Conservation (phyloP, 305 asterid genomes). For the Fraxinus albicans region DNA sequence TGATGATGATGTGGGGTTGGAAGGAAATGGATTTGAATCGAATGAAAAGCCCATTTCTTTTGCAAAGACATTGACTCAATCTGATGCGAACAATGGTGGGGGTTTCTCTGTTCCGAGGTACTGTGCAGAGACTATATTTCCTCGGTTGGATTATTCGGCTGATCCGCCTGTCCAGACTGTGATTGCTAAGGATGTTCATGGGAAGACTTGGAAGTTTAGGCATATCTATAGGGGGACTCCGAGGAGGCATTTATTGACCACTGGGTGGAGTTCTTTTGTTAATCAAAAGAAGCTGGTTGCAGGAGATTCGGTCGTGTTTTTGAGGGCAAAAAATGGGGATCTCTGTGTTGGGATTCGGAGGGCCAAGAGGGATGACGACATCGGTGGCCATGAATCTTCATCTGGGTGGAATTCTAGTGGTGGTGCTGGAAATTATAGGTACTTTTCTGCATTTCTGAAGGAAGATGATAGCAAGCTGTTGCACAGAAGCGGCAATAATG, state of each 20-base stretch:
- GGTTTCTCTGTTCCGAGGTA: conserved; percentile 75
- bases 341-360: conserved; percentile 68
- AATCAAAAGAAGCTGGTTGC: conserved; percentile 67
- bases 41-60: conserved; percentile 44
- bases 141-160: conserved; percentile 51
- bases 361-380: conserved; percentile 43
- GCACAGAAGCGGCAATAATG: conserved; percentile 31
- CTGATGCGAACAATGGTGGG: conserved; percentile 73
- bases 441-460: conserved; percentile 44
- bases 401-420: conserved; percentile 48
- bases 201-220: conserved; percentile 62
- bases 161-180: conserved; percentile 75
- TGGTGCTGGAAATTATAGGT: conserved; percentile 37
- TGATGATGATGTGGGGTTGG: conserved; percentile 31
- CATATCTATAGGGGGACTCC: conserved; percentile 73
- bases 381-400: conserved; percentile 36
- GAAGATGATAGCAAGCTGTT: conserved; percentile 45
- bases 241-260: conserved; percentile 67
- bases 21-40: conserved; percentile 29
- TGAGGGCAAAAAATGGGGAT: conserved; percentile 57
- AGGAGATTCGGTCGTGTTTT: conserved; percentile 65
- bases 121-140: conserved; percentile 78
- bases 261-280: conserved; percentile 73
- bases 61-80: conserved; percentile 63
- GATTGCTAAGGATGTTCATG: conserved; percentile 61